A percentile compares a stretch with the other conserved stretches of the same genome.
Evolutionary conservation across 2,329 filamentous ascomycete species (phyloP).

Genomic region (Botryotinia globosa): DNA sequence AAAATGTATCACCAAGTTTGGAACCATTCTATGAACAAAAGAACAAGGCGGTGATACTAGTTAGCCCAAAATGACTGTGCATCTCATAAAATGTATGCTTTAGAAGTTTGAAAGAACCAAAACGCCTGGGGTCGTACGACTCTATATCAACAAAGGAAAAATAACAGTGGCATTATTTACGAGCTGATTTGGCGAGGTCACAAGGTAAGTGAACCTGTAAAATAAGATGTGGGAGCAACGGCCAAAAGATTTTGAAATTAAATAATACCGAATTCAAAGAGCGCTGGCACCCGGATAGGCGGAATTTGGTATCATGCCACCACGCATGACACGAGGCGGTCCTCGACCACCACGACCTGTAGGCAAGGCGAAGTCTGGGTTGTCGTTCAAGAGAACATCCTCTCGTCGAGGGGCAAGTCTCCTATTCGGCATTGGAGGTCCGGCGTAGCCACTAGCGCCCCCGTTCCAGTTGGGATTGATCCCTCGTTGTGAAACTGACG

Average conservation of each 20-base stretch:
- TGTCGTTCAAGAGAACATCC: conserved; percentile 72
- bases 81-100: conserved; percentile 9
- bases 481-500: conserved; percentile 82
- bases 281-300: conserved; percentile 46
- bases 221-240: conserved; percentile 23
- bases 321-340: conserved; percentile 23
- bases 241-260: conserved; percentile 23
- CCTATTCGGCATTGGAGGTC: conserved; percentile 39
- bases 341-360: conserved; percentile 35
- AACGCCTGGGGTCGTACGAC: conserved; percentile 21
- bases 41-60: background rate
- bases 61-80: background rate
- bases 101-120: conserved; percentile 5
- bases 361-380: conserved; percentile 82
- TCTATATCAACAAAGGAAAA: conserved; percentile 30
- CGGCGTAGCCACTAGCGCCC: conserved; percentile 32
- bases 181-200: conserved; percentile 9
- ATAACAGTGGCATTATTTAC: conserved; percentile 31
- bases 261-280: conserved; percentile 24
- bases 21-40: conserved; percentile 1
- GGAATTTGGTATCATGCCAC: conserved; percentile 50
- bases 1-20: background rate
- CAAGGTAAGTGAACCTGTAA: conserved; percentile 23
- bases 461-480: conserved; percentile 82
- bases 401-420: conserved; percentile 49